phyloP scores from a whole-genome alignment of 1,284 basidiomycete genomes.

The Kwoniella shivajii region DNA sequence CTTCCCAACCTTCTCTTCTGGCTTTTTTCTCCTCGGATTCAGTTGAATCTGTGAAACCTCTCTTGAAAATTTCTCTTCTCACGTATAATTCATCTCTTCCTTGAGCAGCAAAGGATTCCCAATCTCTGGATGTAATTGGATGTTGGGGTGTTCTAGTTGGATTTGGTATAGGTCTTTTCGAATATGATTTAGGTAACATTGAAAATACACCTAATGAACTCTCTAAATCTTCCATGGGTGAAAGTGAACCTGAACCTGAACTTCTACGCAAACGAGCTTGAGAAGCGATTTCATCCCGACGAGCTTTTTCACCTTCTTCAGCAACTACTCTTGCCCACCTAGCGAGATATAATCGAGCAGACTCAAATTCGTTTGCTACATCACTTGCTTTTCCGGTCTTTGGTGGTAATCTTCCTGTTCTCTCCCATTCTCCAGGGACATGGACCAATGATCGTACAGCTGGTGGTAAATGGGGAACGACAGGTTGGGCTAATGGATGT shows the following conservation, averaged over 20 bases:
- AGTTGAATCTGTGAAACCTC: slow-evolving; percentile 68
- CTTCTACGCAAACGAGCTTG: slow-evolving; percentile 30
- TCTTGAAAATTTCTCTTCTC: slow-evolving; percentile 48
- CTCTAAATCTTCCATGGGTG: slow-evolving; percentile 62
- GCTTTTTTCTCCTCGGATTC: slow-evolving; percentile 74
- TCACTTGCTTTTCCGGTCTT: slow-evolving; percentile 64
- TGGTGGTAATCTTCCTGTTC: slow-evolving; percentile 61
- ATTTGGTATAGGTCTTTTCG: slow-evolving; percentile 38
- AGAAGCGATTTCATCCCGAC: slow-evolving; percentile 65
- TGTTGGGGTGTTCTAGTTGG: slow-evolving; percentile 51
- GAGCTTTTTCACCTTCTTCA: slow-evolving; percentile 87
- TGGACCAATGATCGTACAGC: slow-evolving; percentile 84
- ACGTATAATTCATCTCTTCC: slow-evolving; percentile 48
- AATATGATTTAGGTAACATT: slow-evolving; percentile 58
- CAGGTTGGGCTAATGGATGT: slow-evolving; percentile 89
- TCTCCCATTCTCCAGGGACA: slow-evolving; percentile 65
- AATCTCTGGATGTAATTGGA: slow-evolving; percentile 45
- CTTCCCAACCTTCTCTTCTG: slow-evolving; percentile 78
- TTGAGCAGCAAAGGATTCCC: slow-evolving; percentile 43
- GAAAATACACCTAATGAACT: slow-evolving; percentile 86
- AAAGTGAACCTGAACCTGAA: slow-evolving; percentile 4
- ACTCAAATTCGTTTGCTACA: slow-evolving; percentile 76
- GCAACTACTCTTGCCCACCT: slow-evolving; percentile 92
- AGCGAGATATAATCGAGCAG: slow-evolving; percentile 92
- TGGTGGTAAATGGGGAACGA: slow-evolving; percentile 88